Evolutionary conservation across 345 rosid species (phyloP).

Genomic region (Camelina sativa): DNA sequence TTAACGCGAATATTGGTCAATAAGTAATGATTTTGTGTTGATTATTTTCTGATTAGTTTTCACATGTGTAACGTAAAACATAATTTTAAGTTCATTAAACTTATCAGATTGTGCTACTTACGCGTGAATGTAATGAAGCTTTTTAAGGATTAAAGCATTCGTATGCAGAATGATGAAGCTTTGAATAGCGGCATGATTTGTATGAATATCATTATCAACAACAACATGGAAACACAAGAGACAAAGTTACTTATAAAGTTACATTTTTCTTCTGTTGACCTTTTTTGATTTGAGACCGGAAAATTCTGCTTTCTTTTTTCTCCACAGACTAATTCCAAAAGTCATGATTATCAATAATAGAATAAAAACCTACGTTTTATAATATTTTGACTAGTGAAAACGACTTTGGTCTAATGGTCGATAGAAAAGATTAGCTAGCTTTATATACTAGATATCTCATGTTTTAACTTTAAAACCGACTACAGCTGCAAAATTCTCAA

Average conservation of each 20-base stretch:
- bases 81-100: slow-evolving; percentile 1
- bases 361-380: slow-evolving; percentile 27
- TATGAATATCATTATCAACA: slow-evolving; percentile 35
- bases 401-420: slow-evolving; percentile 13
- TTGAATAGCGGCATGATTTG: slow-evolving; percentile 40
- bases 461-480: slow-evolving; percentile 19
- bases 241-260: slow-evolving; percentile 42
- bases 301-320: slow-evolving; percentile 31
- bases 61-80: slow-evolving; percentile 29
- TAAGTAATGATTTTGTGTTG: neutral
- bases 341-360: slow-evolving; percentile 30
- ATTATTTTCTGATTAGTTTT: neutral
- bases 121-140: slow-evolving; percentile 40
- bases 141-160: slow-evolving; percentile 38
- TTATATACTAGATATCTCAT: slow-evolving; percentile 8
- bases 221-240: slow-evolving; percentile 29
- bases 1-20: neutral
- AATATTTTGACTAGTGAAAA: slow-evolving; percentile 35
- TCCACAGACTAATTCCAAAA: slow-evolving; percentile 38
- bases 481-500: slow-evolving; percentile 26
- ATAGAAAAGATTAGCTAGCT: neutral
- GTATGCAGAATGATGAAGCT: slow-evolving; percentile 41
- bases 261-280: slow-evolving; percentile 36
- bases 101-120: slow-evolving; percentile 29
- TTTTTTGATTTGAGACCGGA: slow-evolving; percentile 31